A percentile compares a stretch with the other conserved stretches of the same genome.
Evolutionary conservation across 306 rosid genomes (phyloP).

Genomic region (Vicia sativa): DNA sequence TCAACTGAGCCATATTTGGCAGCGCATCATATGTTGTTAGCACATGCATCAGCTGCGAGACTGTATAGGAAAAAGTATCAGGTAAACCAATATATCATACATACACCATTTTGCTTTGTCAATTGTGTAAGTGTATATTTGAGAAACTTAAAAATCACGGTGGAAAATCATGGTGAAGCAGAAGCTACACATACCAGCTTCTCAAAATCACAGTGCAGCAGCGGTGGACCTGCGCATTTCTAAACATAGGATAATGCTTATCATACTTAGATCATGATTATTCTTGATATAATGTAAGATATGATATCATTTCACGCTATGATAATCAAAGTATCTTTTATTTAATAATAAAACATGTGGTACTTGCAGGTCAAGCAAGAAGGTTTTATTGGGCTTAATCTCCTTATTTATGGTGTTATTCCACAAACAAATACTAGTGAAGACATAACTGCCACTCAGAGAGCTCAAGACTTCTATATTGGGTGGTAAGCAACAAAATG

Average conservation of each 20-base stretch:
- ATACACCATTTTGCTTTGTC: conserved; percentile 5
- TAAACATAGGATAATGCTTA: too few species aligned
- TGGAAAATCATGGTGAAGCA: too few species aligned
- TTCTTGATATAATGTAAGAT: neutral
- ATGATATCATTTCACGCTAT: neutral
- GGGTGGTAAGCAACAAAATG: conserved; percentile 52
- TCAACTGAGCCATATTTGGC: conserved; percentile 55
- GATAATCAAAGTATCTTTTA: neutral
- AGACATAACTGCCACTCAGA: conserved; percentile 49
- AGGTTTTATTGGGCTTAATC: conserved; percentile 60
- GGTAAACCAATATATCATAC: conserved; percentile 34
- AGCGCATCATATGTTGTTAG: conserved; percentile 49
- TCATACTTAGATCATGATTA: neutral
- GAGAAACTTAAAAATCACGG: too few species aligned
- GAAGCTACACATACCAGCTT: too few species aligned
- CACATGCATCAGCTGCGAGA: conserved; percentile 45
- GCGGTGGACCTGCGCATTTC: too few species aligned
- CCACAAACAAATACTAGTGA: conserved; percentile 50
- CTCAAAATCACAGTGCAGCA: too few species aligned
- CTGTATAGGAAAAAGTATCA: conserved; percentile 45
- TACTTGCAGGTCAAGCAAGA: conserved; percentile 54
- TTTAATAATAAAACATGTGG: neutral
- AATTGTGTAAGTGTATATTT: neutral
- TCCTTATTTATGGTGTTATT: conserved; percentile 36
- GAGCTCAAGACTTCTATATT: conserved; percentile 49